Evolutionary conservation across 495 filamentous ascomycete genomes (phyloP).

Genomic region (Penicillium paxilli): DNA sequence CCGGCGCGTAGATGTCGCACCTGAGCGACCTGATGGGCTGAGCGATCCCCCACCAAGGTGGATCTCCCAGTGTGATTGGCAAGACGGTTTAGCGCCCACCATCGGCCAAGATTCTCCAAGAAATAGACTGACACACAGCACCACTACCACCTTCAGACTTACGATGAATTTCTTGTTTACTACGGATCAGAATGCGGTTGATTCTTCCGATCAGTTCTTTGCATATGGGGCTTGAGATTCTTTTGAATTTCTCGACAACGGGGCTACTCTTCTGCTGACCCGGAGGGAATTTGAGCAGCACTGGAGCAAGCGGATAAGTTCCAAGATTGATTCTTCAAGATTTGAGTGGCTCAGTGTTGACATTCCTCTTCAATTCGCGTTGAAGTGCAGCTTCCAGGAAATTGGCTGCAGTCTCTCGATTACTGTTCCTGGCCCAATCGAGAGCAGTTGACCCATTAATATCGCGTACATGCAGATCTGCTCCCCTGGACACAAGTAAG

Average conservation of each 20-base stretch:
- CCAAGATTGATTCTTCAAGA: too few relatives aligned
- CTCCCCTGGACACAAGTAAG: conserved; percentile 8
- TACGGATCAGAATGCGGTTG: too few relatives aligned
- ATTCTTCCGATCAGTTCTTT: too few relatives aligned
- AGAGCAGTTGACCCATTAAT: not conserved
- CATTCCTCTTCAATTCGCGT: not conserved
- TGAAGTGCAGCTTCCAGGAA: not conserved
- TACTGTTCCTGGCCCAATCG: not conserved
- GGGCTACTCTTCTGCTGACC: too few relatives aligned
- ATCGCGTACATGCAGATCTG: conserved; percentile 7
- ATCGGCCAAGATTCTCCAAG: conserved; percentile 5
- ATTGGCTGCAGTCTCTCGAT: not conserved
- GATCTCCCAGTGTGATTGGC: conserved; percentile 9
- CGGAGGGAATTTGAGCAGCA: too few relatives aligned
- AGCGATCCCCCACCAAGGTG: conserved; percentile 2
- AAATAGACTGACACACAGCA: too few relatives aligned
- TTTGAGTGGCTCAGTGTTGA: too few relatives aligned
- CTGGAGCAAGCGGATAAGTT: too few relatives aligned
- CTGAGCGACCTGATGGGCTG: conserved; percentile 13
- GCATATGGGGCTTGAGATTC: too few relatives aligned
- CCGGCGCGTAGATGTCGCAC: conserved; percentile 18
- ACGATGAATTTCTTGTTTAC: too few relatives aligned
- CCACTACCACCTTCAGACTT: too few relatives aligned
- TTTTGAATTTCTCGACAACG: too few relatives aligned
- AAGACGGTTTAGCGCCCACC: not conserved